These are phyloP conservation scores for Bertia moriformis DNA, from an alignment of 2,329 filamentous ascomycete genomes.

Conservation along the genomic window DNA sequence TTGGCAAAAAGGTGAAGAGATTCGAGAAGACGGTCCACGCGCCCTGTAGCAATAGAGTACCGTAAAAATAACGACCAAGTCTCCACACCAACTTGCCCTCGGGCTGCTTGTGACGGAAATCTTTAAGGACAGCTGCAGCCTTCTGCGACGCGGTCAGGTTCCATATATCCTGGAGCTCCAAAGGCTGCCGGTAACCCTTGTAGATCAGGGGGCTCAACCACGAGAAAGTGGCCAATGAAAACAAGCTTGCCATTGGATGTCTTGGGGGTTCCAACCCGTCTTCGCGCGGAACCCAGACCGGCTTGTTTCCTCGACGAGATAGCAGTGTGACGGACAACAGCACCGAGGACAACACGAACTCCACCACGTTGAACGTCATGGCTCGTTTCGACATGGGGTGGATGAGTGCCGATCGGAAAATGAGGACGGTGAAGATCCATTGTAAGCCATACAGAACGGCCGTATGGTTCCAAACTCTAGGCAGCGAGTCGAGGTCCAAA, in stretches of 20 bases:
- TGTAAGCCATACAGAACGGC: slow-evolving; percentile 67
- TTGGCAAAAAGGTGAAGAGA: slow-evolving; percentile 79
- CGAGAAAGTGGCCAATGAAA: slow-evolving; percentile 74
- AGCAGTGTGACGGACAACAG: slow-evolving; percentile 64
- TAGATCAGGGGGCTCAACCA: slow-evolving; percentile 87
- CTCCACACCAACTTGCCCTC: slow-evolving; percentile 68
- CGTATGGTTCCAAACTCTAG: slow-evolving; percentile 83
- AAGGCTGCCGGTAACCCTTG: slow-evolving; percentile 71
- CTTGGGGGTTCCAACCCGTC: slow-evolving; percentile 73
- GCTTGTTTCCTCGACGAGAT: slow-evolving; percentile 83
- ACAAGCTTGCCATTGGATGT: slow-evolving; percentile 74
- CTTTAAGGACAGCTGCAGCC: slow-evolving; percentile 61
- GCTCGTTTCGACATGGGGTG: slow-evolving; percentile 52
- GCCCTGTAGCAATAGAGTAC: slow-evolving; percentile 61
- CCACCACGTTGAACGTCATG: slow-evolving; percentile 50
- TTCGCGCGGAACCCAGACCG: slow-evolving; percentile 77
- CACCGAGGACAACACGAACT: slow-evolving; percentile 63
- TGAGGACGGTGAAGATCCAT: slow-evolving; percentile 62
- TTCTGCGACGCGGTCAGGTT: slow-evolving; percentile 81
- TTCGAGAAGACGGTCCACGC: slow-evolving; percentile 67
- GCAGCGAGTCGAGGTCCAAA: slow-evolving; percentile 10
- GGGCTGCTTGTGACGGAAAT: slow-evolving; percentile 76
- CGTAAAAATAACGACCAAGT: slow-evolving; percentile 71
- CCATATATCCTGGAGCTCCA: slow-evolving; percentile 81
- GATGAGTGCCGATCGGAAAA: slow-evolving; percentile 76